Evolutionary conservation across 2,329 filamentous ascomycete species (phyloP).

Genomic region (Alternaria gaisen): DNA sequence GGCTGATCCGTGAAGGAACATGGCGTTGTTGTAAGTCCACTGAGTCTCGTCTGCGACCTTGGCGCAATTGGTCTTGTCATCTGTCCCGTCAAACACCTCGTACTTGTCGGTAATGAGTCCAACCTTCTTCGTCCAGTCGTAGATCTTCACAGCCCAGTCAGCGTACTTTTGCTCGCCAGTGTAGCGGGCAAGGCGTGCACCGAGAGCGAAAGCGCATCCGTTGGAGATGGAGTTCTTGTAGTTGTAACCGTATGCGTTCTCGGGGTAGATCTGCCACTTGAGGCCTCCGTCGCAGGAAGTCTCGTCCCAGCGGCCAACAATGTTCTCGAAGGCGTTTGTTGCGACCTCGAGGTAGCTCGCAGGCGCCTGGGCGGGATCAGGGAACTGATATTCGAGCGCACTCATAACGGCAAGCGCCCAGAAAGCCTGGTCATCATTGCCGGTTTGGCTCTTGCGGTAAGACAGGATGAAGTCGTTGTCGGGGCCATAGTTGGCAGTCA

Average conservation of each 20-base stretch:
- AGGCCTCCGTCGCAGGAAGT: slow-evolving; percentile 74
- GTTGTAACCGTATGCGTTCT: slow-evolving; percentile 75
- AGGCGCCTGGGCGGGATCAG: slow-evolving; percentile 61
- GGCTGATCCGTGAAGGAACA: slow-evolving; percentile 64
- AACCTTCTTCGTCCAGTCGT: slow-evolving; percentile 63
- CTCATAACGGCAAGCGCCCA: slow-evolving; percentile 75
- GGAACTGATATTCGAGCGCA: slow-evolving; percentile 74
- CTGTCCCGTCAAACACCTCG: slow-evolving; percentile 65
- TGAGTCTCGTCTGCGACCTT: slow-evolving; percentile 59
- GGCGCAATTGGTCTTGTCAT: slow-evolving; percentile 61
- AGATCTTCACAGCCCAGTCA: slow-evolving; percentile 73
- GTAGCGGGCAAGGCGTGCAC: slow-evolving; percentile 75
- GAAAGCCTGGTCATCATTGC: slow-evolving; percentile 79
- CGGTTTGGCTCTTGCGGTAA: slow-evolving; percentile 53
- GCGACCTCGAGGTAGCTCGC: slow-evolving; percentile 70
- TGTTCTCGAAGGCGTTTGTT: slow-evolving; percentile 76
- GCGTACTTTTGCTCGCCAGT: slow-evolving; percentile 67
- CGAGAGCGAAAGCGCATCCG: slow-evolving; percentile 83
- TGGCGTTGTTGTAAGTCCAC: slow-evolving; percentile 67
- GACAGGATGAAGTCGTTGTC: slow-evolving; percentile 57
- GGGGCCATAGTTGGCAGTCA: slow-evolving; percentile 54
- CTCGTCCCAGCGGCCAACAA: slow-evolving; percentile 74
- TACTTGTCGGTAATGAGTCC: slow-evolving; percentile 62
- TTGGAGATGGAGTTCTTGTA: slow-evolving; percentile 88
- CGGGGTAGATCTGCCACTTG: slow-evolving; percentile 81